Evolutionary conservation across 2,329 filamentous ascomycete genomes (phyloP).

Genomic region (Monilinia aucupariae): DNA sequence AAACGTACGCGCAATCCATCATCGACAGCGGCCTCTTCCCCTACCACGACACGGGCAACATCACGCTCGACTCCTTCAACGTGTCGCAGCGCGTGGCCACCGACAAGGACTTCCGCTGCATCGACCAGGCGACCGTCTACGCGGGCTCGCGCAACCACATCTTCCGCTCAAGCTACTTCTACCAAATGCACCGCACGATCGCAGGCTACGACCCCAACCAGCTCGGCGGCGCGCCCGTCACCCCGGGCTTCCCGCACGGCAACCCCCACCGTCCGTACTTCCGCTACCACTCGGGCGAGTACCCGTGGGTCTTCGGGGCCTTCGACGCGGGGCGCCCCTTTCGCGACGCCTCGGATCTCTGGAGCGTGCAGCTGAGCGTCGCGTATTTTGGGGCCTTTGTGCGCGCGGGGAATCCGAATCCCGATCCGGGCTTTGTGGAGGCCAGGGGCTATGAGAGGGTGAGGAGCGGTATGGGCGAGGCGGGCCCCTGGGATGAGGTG

Average conservation of each 20-base stretch:
- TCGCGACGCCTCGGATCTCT: slow-evolving; percentile 43
- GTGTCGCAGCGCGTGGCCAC: slow-evolving; percentile 48
- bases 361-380: slow-evolving; percentile 41
- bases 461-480: slow-evolving; percentile 16
- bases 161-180: slow-evolving; percentile 46
- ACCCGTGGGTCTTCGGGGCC: slow-evolving; percentile 44
- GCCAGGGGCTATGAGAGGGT: slow-evolving; percentile 40
- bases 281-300: slow-evolving; percentile 46
- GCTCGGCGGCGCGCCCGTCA: slow-evolving; percentile 41
- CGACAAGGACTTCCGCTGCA: slow-evolving; percentile 50
- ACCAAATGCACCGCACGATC: slow-evolving; percentile 46
- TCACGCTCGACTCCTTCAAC: slow-evolving; percentile 51
- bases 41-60: slow-evolving; percentile 43
- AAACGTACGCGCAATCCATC: slow-evolving; percentile 39
- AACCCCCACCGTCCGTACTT: slow-evolving; percentile 49
- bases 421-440: slow-evolving; percentile 38
- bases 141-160: slow-evolving; percentile 38
- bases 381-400: slow-evolving; percentile 47
- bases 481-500: slow-evolving; percentile 34
- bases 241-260: slow-evolving; percentile 40
- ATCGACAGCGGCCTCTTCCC: slow-evolving; percentile 46
- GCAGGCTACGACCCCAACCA: slow-evolving; percentile 47
- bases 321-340: slow-evolving; percentile 32
- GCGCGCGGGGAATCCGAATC: slow-evolving; percentile 43
- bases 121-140: slow-evolving; percentile 51